Evolutionary conservation across 768 basidiomycete species (phyloP).

Genomic region (Kwoniella sp.): DNA sequence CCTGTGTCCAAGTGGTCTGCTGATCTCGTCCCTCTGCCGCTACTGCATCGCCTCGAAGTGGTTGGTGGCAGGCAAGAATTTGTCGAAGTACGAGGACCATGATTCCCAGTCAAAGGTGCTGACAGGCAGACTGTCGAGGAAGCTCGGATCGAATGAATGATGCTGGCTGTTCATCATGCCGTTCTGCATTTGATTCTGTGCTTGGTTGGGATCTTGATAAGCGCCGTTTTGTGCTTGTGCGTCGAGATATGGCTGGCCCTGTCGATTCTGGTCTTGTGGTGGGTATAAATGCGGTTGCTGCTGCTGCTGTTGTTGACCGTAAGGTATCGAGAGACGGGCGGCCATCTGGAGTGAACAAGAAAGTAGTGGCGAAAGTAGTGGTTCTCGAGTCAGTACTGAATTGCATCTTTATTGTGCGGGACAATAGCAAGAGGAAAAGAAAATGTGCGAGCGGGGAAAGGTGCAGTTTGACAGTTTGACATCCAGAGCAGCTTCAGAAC

Average conservation of each 20-base stretch:
- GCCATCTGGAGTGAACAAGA: neutral
- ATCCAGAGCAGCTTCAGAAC: neutral
- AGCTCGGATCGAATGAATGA: slow-evolving; percentile 26
- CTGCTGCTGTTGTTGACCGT: neutral
- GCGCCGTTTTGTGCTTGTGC: neutral
- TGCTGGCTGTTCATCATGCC: neutral
- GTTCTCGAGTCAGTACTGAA: too few relatives aligned
- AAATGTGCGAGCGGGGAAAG: too few relatives aligned
- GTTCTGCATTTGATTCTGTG: neutral
- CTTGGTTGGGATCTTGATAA: neutral
- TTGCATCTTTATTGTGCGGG: too few relatives aligned
- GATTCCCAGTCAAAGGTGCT: slow-evolving; percentile 43
- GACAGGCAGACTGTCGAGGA: slow-evolving; percentile 48
- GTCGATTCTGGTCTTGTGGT: neutral
- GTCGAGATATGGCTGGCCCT: neutral
- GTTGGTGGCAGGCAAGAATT: slow-evolving; percentile 22
- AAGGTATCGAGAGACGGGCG: neutral
- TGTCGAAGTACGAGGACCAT: slow-evolving; percentile 24
- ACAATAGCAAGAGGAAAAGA: too few relatives aligned
- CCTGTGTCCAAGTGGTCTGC: neutral
- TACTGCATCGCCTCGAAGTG: slow-evolving; percentile 28
- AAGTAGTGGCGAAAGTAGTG: too few relatives aligned
- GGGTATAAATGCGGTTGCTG: neutral
- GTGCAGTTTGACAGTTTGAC: too few relatives aligned
- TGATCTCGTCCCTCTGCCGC: too few relatives aligned